phyloP scores from a whole-genome alignment of 2,329 filamentous ascomycete genomes.

The Pseudomassariella vexata region DNA sequence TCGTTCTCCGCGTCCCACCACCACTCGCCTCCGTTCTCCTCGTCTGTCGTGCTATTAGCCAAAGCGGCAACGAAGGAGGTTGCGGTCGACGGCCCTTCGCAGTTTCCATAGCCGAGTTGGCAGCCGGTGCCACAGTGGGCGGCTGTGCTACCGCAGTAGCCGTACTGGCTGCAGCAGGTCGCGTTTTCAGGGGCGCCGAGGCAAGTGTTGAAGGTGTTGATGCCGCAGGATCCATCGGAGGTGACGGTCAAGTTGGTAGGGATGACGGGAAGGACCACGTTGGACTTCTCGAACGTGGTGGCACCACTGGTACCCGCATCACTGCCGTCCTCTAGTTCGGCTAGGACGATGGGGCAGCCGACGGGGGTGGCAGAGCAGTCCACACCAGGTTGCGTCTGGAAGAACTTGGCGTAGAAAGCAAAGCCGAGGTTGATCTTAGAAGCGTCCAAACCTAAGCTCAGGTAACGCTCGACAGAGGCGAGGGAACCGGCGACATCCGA shows the following conservation, averaged over 20 bases:
- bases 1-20: slow-evolving; percentile 56
- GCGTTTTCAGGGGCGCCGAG: slow-evolving; percentile 10
- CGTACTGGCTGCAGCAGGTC: slow-evolving; percentile 30
- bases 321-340: slow-evolving; percentile 53
- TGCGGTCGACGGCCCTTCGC: slow-evolving; percentile 45
- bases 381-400: slow-evolving; percentile 40
- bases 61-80: slow-evolving; percentile 54
- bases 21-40: slow-evolving; percentile 56
- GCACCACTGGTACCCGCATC: slow-evolving; percentile 53
- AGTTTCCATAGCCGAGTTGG: slow-evolving; percentile 29
- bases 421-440: slow-evolving; percentile 56
- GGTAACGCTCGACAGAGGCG: slow-evolving; percentile 52
- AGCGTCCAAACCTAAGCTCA: slow-evolving; percentile 44
- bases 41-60: slow-evolving; percentile 48
- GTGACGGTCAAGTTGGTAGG: slow-evolving; percentile 19
- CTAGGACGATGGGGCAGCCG: slow-evolving; percentile 47
- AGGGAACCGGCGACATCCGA: slow-evolving; percentile 53
- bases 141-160: slow-evolving; percentile 23
- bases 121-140: not conserved
- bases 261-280: slow-evolving; percentile 13
- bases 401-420: slow-evolving; percentile 64
- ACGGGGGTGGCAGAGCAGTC: slow-evolving; percentile 34
- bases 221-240: slow-evolving; percentile 27
- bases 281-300: slow-evolving; percentile 46
- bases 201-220: slow-evolving; percentile 21